Evolutionary conservation across 345 rosid genomes (phyloP).

Genomic region (Lepidium sativum): DNA sequence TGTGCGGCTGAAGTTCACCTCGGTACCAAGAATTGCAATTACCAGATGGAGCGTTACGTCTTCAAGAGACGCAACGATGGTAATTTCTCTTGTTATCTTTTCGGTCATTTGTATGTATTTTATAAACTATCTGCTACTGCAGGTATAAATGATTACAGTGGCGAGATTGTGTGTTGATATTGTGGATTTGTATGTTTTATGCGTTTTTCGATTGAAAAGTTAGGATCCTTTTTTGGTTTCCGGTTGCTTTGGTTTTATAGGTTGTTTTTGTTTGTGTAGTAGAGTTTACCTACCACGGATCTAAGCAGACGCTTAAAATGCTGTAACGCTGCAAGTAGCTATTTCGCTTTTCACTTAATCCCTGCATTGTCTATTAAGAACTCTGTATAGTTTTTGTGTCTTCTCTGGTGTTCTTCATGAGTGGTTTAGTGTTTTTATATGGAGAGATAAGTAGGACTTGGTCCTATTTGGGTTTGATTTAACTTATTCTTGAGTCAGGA

Average conservation of each 20-base stretch:
- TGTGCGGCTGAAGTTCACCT: constrained; percentile 87
- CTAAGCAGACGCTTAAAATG: neutral
- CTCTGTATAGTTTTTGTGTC: neutral
- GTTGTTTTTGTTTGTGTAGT: neutral
- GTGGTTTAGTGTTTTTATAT: neutral
- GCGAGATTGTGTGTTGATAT: neutral
- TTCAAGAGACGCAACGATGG: constrained; percentile 95
- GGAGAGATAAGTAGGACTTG: neutral
- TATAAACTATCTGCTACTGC: neutral
- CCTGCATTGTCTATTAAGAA: too few species aligned
- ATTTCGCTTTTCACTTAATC: too few species aligned
- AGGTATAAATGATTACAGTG: neutral
- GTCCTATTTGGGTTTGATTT: too few species aligned
- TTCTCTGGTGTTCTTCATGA: neutral
- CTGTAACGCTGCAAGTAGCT: too few species aligned
- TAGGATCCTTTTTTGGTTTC: neutral
- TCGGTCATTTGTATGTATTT: neutral
- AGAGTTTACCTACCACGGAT: neutral
- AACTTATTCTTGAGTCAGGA: neutral
- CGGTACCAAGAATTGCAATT: constrained; percentile 86
- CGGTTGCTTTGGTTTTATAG: too few species aligned
- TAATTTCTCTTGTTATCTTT: neutral
- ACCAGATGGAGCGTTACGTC: constrained; percentile 90
- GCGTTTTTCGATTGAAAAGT: neutral
- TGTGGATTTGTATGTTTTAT: neutral